phyloP scores from a whole-genome alignment of 140 eudicot species.

The Artemisia princeps region DNA sequence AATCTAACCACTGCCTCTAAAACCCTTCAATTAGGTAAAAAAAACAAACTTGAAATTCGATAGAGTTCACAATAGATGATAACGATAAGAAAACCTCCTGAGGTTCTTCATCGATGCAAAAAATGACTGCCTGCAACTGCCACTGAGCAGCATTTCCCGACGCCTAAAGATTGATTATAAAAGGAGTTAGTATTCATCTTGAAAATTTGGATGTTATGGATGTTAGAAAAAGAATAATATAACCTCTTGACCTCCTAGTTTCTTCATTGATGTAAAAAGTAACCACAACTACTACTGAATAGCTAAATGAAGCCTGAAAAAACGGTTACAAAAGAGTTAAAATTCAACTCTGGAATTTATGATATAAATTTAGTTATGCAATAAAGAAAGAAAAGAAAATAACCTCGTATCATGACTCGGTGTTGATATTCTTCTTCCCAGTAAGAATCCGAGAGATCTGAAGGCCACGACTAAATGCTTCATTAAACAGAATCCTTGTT shows the following conservation, averaged over 20 bases:
- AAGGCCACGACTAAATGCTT: constrained; percentile 88
- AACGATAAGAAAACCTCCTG: constrained; percentile 12
- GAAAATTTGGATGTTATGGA: not conserved
- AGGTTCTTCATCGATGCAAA: constrained; percentile 21
- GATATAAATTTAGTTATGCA: not conserved
- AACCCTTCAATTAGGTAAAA: constrained; percentile 14
- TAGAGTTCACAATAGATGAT: not conserved
- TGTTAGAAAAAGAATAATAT: not conserved
- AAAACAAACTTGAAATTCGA: not conserved
- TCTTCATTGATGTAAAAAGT: constrained; percentile 18
- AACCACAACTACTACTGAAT: not conserved
- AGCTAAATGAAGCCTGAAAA: constrained; percentile 21
- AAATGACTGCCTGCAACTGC: not conserved
- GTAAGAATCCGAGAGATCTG: constrained; percentile 78
- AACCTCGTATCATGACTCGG: constrained; percentile 44
- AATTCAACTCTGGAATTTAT: not conserved
- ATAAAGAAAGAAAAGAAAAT: not conserved
- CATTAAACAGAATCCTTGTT: constrained; percentile 80
- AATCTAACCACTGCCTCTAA: constrained; percentile 3
- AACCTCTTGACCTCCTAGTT: constrained; percentile 35
- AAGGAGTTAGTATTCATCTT: not conserved
- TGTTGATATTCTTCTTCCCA: constrained; percentile 59
- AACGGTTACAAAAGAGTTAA: not conserved
- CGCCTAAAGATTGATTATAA: constrained; percentile 17
- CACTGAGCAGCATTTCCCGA: not conserved